Evolutionary conservation across 805 yeast species (phyloP).

Genomic region (Grigorovia yakushimaensis): DNA sequence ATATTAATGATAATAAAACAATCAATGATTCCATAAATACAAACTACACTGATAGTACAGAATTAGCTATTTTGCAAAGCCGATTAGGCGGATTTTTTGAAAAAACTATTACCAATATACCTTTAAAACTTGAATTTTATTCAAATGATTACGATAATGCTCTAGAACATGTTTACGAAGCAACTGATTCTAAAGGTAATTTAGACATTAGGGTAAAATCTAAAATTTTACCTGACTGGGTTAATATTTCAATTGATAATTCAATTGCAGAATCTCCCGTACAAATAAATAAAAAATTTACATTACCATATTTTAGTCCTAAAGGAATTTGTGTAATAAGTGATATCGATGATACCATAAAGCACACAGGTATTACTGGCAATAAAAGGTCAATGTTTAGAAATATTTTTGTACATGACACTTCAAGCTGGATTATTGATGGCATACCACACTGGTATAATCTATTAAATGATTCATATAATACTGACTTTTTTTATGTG

Average conservation of each 20-base stretch:
- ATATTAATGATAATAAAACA: neutral
- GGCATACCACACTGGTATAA: slow-evolving; percentile 68
- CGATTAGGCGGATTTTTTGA: slow-evolving; percentile 66
- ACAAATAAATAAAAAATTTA: slow-evolving; percentile 10
- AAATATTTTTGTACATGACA: slow-evolving; percentile 62
- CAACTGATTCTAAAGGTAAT: slow-evolving; percentile 61
- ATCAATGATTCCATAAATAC: neutral
- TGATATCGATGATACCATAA: slow-evolving; percentile 92
- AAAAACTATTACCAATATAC: slow-evolving; percentile 49
- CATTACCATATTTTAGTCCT: slow-evolving; percentile 13
- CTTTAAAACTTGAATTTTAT: slow-evolving; percentile 46
- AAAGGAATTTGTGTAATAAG: slow-evolving; percentile 66
- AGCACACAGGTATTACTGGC: slow-evolving; percentile 81
- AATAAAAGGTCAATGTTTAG: slow-evolving; percentile 76
- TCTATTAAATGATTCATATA: slow-evolving; percentile 33
- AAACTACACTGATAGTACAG: slow-evolving; percentile 16
- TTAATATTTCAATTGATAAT: slow-evolving; percentile 18
- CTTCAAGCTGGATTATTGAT: slow-evolving; percentile 59
- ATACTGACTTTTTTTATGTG: slow-evolving; percentile 76
- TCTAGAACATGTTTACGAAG: slow-evolving; percentile 31
- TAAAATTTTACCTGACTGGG: slow-evolving; percentile 42
- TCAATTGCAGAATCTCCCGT: slow-evolving; percentile 10
- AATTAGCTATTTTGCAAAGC: slow-evolving; percentile 42
- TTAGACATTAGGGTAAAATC: slow-evolving; percentile 46
- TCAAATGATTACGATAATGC: neutral